Conservation (phyloP, 164 flowering plant genomes). For the Brasenia schreberi region DNA sequence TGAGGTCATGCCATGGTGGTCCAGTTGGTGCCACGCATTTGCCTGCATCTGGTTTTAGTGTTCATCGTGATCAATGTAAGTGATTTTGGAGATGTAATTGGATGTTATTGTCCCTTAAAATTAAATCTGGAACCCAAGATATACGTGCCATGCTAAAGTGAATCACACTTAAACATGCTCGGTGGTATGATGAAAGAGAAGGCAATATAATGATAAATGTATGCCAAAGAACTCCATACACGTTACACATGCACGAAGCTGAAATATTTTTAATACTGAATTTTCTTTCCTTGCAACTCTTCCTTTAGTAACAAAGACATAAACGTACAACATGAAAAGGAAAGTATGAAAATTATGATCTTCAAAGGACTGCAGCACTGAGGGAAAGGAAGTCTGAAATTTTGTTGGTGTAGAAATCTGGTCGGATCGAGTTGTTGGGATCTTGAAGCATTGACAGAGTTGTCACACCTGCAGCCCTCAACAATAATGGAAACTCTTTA, state of each 20-base stretch:
- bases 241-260: not conserved
- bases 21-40: no score
- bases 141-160: not conserved
- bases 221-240: no score
- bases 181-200: no score
- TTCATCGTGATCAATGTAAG: no score
- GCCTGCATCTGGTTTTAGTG: no score
- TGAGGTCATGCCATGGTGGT: no score
- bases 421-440: conserved; percentile 72
- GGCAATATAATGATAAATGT: no score
- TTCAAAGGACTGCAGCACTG: conserved; percentile 58
- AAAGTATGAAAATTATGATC: not conserved
- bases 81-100: no score
- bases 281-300: not conserved
- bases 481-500: not conserved
- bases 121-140: not conserved
- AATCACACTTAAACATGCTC: no score
- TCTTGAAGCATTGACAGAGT: conserved; percentile 63
- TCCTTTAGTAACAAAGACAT: not conserved
- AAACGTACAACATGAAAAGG: not conserved
- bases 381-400: conserved; percentile 82
- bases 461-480: conserved; percentile 62
- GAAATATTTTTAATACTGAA: not conserved
- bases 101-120: no score
- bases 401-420: conserved; percentile 90